These are phyloP conservation scores for Onygenales sp. DNA, from an alignment of 2,329 filamentous ascomycete genomes.

Conservation along the genomic window DNA sequence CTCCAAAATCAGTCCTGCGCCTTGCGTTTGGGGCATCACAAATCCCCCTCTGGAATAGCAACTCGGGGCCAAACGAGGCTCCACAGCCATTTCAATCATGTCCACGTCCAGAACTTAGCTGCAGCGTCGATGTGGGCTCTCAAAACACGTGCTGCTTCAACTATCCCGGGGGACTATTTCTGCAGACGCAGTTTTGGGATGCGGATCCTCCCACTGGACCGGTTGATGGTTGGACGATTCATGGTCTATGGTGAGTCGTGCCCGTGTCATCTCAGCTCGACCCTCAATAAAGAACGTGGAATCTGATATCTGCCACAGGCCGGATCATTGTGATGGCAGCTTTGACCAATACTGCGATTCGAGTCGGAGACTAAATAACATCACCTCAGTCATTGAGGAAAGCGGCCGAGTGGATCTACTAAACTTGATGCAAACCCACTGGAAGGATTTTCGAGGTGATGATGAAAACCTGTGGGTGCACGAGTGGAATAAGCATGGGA, in stretches of 20 bases:
- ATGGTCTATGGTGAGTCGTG: conserved; percentile 42
- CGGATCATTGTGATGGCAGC: conserved; percentile 47
- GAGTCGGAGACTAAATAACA: conserved; percentile 47
- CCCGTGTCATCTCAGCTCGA: neutral
- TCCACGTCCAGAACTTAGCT: conserved; percentile 43
- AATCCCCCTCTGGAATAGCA: neutral
- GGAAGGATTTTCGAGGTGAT: conserved; percentile 47
- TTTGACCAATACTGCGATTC: conserved; percentile 49
- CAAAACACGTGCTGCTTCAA: conserved; percentile 51
- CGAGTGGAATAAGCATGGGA: conserved; percentile 64
- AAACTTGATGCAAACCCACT: conserved; percentile 51
- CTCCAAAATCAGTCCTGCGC: neutral
- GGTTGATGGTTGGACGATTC: conserved; percentile 48
- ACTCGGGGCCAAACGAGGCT: neutral
- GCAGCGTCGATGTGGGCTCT: conserved; percentile 43
- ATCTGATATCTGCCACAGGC: conserved; percentile 22
- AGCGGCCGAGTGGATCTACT: conserved; percentile 44
- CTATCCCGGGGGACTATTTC: conserved; percentile 46
- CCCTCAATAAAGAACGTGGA: neutral
- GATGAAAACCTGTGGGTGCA: conserved; percentile 57
- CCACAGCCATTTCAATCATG: conserved; percentile 17
- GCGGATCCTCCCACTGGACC: conserved; percentile 46
- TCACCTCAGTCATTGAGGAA: conserved; percentile 43
- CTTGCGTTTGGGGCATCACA: neutral
- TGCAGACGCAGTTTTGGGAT: conserved; percentile 55